Evolutionary conservation across 495 filamentous ascomycete species (phyloP).

Genomic region (Xylaria curta): DNA sequence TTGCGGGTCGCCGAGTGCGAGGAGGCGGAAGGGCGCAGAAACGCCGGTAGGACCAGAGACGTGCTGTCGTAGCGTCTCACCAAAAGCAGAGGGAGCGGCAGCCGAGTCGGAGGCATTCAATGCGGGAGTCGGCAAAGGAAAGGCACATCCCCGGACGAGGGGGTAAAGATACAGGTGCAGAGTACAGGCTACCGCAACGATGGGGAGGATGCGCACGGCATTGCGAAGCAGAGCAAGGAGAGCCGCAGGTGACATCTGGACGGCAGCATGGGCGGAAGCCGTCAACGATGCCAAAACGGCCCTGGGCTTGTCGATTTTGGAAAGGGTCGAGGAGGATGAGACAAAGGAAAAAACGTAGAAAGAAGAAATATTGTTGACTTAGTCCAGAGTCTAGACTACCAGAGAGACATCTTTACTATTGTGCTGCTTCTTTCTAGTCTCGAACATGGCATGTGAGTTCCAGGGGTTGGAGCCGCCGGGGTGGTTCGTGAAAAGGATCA

Average conservation of each 20-base stretch:
- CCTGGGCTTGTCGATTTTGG: conserved; percentile 12
- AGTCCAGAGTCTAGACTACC: neutral
- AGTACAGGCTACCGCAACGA: conserved; percentile 71
- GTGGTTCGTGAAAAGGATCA: neutral
- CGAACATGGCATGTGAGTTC: conserved; percentile 10
- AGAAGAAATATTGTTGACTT: neutral
- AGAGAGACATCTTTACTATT: neutral
- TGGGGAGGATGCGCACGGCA: conserved; percentile 68
- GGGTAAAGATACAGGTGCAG: conserved; percentile 90
- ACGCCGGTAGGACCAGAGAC: conserved; percentile 38
- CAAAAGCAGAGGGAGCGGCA: conserved; percentile 27
- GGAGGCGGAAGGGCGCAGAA: conserved; percentile 79
- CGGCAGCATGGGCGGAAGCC: conserved; percentile 44
- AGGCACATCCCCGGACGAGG: conserved; percentile 78
- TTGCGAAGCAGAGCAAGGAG: conserved; percentile 66
- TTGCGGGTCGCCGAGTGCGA: conserved; percentile 92
- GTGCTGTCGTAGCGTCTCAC: conserved; percentile 40
- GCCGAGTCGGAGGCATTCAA: conserved; percentile 28
- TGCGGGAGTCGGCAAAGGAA: conserved; percentile 62
- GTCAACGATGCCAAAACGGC: conserved; percentile 25
- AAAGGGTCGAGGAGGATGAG: conserved; percentile 8
- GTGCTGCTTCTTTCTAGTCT: neutral
- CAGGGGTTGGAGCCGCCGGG: neutral
- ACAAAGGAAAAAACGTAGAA: conserved; percentile 22
- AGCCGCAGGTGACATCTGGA: conserved; percentile 60